Evolutionary conservation across 108 stramenopile genomes (phyloP).

Genomic region (Discostella stelligeroides): DNA sequence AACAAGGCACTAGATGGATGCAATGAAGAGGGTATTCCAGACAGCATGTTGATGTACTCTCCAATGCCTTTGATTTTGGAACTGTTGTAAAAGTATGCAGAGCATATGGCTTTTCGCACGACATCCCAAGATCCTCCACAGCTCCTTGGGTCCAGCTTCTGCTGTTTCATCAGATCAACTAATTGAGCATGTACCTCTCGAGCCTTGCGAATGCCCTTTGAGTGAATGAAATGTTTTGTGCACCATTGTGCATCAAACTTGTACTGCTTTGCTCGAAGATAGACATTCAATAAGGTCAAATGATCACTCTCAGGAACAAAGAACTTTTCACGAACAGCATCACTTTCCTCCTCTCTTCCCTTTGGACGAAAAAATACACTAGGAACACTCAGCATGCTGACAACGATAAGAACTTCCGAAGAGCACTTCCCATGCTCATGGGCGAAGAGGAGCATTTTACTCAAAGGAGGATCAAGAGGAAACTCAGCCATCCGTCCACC

Average conservation of each 20-base stretch:
- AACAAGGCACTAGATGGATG: slow-evolving; percentile 92
- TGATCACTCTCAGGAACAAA: slow-evolving; percentile 99
- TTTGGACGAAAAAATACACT: slow-evolving; percentile 96
- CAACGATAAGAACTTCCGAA: slow-evolving; percentile 93
- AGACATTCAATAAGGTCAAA: slow-evolving; percentile 96
- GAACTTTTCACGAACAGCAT: slow-evolving; percentile 97
- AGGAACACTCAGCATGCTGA: slow-evolving; percentile 97
- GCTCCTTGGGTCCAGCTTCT: slow-evolving; percentile 78
- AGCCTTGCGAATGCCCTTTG: slow-evolving; percentile 96
- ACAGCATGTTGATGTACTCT: slow-evolving; percentile 98
- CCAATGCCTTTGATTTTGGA: slow-evolving; percentile 98
- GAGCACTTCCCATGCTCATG: slow-evolving; percentile 89
- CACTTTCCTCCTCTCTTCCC: slow-evolving; percentile 98
- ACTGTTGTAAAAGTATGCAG: slow-evolving; percentile 98
- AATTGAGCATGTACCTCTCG: slow-evolving; percentile 96
- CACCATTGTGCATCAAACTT: slow-evolving; percentile 95
- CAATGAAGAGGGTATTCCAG: slow-evolving; percentile 88
- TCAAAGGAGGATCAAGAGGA: slow-evolving; percentile 95
- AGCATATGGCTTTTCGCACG: slow-evolving; percentile 97
- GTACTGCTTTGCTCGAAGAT: slow-evolving; percentile 92
- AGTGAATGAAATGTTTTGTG: slow-evolving; percentile 95
- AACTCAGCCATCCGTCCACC: slow-evolving; percentile 97
- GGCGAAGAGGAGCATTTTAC: slow-evolving; percentile 97
- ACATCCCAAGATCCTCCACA: slow-evolving; percentile 95
- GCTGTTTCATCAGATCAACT: slow-evolving; percentile 96